These are phyloP conservation scores for Pittosporum tobira DNA, from an alignment of 129 eudicot genomes.

Conservation along the genomic window DNA sequence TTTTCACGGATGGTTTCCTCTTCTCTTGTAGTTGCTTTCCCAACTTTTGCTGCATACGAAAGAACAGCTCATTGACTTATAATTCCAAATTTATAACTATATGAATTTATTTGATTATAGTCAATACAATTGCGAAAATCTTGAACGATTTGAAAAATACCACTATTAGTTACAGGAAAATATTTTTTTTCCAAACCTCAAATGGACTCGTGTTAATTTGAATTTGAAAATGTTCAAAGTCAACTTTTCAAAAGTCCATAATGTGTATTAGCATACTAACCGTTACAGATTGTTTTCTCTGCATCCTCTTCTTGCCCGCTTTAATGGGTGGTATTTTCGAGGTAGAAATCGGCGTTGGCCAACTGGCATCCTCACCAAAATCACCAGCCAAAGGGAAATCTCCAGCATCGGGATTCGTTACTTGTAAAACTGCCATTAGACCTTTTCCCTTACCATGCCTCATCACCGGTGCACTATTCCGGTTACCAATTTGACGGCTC, in stretches of 20 bases:
- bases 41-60: conserved; percentile 45
- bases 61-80: background rate
- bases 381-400: conserved; percentile 27
- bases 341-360: conserved; percentile 19
- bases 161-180: too few relatives aligned
- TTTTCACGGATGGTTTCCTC: conserved; percentile 42
- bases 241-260: background rate
- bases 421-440: conserved; percentile 58
- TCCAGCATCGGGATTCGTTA: conserved; percentile 31
- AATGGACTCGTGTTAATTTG: too few relatives aligned
- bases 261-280: conserved; percentile 31
- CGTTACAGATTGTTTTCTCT: conserved; percentile 30
- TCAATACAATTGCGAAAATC: too few relatives aligned
- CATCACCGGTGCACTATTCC: conserved; percentile 23
- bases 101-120: too few relatives aligned
- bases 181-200: too few relatives aligned
- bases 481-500: conserved; percentile 22
- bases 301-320: conserved; percentile 43
- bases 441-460: conserved; percentile 90
- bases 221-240: too few relatives aligned
- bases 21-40: conserved; percentile 39
- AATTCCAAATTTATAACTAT: too few relatives aligned
- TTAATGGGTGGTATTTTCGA: conserved; percentile 24
- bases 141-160: too few relatives aligned
- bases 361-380: conserved; percentile 20